Evolutionary conservation across 257 asterid genomes (phyloP).

Genomic region (Apocynum venetum): DNA sequence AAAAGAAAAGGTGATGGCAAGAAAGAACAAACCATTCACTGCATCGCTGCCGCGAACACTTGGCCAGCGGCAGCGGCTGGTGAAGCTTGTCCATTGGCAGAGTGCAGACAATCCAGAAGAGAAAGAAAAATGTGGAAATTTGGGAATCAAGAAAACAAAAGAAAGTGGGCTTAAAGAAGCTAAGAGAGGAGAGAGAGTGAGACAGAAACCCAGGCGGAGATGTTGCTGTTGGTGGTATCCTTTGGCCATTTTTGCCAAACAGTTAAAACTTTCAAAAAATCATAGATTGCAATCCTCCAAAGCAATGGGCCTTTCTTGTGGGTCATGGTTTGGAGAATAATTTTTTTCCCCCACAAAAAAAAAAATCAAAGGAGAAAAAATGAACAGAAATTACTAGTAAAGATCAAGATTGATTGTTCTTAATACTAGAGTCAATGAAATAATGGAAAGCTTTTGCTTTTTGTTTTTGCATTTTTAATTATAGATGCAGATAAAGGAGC

Average conservation of each 20-base stretch:
- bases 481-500: slow-evolving; percentile 32
- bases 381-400: background rate
- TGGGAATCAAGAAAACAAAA: slow-evolving; percentile 28
- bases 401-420: background rate
- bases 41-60: slow-evolving; percentile 60
- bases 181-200: slow-evolving; percentile 28
- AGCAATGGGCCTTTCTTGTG: slow-evolving; percentile 48
- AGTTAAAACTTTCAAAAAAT: slow-evolving; percentile 38
- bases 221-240: slow-evolving; percentile 36
- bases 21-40: slow-evolving; percentile 61
- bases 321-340: slow-evolving; percentile 33
- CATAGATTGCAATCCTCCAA: slow-evolving; percentile 54
- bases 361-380: background rate
- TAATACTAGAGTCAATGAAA: slow-evolving; percentile 5
- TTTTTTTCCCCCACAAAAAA: background rate
- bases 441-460: slow-evolving; percentile 13
- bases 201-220: slow-evolving; percentile 32
- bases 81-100: slow-evolving; percentile 63
- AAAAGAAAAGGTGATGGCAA: background rate
- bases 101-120: slow-evolving; percentile 19
- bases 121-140: slow-evolving; percentile 18
- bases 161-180: slow-evolving; percentile 17
- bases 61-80: slow-evolving; percentile 51
- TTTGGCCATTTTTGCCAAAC: slow-evolving; percentile 55
- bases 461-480: slow-evolving; percentile 14